Percentiles rank a stretch among this genome's conserved stretches.
Evolutionary conservation across 495 filamentous ascomycete species (phyloP).

Genomic region (Glutinoglossum americanum): DNA sequence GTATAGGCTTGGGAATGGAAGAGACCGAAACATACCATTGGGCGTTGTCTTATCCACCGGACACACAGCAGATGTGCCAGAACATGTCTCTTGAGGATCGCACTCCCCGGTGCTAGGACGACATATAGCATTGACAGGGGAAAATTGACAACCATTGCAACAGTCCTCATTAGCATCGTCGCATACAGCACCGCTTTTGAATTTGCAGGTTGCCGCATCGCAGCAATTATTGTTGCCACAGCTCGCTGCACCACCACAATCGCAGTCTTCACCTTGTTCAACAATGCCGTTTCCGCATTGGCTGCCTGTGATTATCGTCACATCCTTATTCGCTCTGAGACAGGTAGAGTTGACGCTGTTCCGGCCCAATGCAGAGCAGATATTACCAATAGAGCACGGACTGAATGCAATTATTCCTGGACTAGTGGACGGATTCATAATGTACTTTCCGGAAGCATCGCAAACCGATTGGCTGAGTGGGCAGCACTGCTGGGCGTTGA

Average conservation of each 20-base stretch:
- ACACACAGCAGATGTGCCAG: slow-evolving; percentile 49
- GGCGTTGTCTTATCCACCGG: slow-evolving; percentile 44
- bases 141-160: slow-evolving; percentile 58
- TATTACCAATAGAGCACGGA: slow-evolving; percentile 74
- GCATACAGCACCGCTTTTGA: slow-evolving; percentile 52
- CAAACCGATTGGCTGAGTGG: slow-evolving; percentile 49
- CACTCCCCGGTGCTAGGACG: slow-evolving; percentile 56
- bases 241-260: slow-evolving; percentile 58
- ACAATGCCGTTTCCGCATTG: slow-evolving; percentile 96
- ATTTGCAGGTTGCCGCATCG: slow-evolving; percentile 73
- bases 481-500: slow-evolving; percentile 64
- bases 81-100: slow-evolving; percentile 67
- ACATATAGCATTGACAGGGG: slow-evolving; percentile 45
- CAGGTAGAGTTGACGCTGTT: slow-evolving; percentile 59
- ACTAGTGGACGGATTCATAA: slow-evolving; percentile 88
- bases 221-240: slow-evolving; percentile 68
- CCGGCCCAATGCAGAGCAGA: slow-evolving; percentile 73
- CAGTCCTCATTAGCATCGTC: slow-evolving; percentile 86
- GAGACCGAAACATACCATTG: slow-evolving; percentile 32
- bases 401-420: slow-evolving; percentile 58
- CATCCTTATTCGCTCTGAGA: slow-evolving; percentile 59
- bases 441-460: slow-evolving; percentile 53
- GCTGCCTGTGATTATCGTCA: slow-evolving; percentile 66
- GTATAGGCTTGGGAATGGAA: background rate
- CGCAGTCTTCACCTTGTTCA: slow-evolving; percentile 82